Base-by-base conservation (phyloP, 192 early-diverging fungal species). In the Coemansia sp. region DNA sequence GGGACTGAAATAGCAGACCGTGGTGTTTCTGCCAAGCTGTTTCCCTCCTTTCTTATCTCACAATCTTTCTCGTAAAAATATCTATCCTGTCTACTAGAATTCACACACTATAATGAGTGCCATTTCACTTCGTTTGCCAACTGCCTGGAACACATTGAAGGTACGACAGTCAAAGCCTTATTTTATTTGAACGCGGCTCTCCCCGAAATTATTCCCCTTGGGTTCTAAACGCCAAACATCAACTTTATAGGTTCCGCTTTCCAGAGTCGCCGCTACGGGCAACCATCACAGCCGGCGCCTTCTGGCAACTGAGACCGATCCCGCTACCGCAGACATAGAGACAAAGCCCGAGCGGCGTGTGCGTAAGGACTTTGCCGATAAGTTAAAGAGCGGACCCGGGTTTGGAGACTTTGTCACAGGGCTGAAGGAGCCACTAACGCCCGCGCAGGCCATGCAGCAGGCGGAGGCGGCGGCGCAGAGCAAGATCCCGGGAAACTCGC, bases 381-480 rank as follows among this genome's bases (percentile, higher is more conserved):
- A 78, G 57, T 36, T 87, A 24, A 81, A 81, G 73, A 62, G 65
- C 44, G 86, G 84, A 27, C 86, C 86, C 0, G 69, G 73, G 16
- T 84, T 87, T 46, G 75, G 66, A n/a, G 86, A 87, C 64, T 87
- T 87, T 76, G 60, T 85, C 53, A 29, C 64, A 10, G 65, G 50
- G 33, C 68, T 66, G 27, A 64, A 14, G 2, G 71, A 77, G 51
- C 73, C 68, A 31, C 53, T 76, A 9, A 81, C 74, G 14, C 46
- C 79, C 1, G 66, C 27, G 8, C 42, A 81, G 63, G 74, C 69
- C 9, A 69, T 81, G 46, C 69, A 71, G 44, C 65, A 69, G 63
- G 78, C 70, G 46, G 53, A 44, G 21, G 59, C 40, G 2, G 57
- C 40, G 1, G 57, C 29, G 41, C 59, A 61, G 34, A 42, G 36